These are phyloP conservation scores for Multifurca ochricompacta DNA, from an alignment of 768 basidiomycete genomes.

Conservation along the genomic window DNA sequence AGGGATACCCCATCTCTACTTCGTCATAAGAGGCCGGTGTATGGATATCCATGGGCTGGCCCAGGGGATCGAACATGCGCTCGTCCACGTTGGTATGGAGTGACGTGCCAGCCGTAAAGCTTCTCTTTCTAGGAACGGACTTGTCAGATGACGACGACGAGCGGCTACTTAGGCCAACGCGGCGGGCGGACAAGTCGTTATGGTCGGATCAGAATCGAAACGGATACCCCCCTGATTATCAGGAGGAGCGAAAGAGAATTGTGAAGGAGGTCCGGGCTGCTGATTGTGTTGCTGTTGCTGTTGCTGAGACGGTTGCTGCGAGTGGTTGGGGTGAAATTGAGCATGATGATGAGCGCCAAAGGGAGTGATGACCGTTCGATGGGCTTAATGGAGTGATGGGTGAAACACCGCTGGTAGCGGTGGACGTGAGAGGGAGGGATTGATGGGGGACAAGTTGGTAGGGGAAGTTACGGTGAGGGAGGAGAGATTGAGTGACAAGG, in stretches of 20 bases:
- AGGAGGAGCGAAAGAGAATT: constrained; percentile 46
- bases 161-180: constrained; percentile 34
- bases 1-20: constrained; percentile 39
- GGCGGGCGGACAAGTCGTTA: constrained; percentile 28
- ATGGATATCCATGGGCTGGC: constrained; percentile 29
- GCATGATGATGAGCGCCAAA: constrained; percentile 38
- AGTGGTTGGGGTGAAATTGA: constrained; percentile 27
- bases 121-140: constrained; percentile 58
- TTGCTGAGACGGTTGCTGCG: neutral
- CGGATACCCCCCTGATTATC: constrained; percentile 26
- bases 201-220: constrained; percentile 27
- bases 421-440: constrained; percentile 36
- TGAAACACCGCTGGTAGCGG: constrained; percentile 29
- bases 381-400: constrained; percentile 56
- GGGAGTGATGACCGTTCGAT: constrained; percentile 36
- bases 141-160: constrained; percentile 45
- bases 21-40: constrained; percentile 45
- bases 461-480: constrained; percentile 61
- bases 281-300: constrained; percentile 26
- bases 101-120: constrained; percentile 44
- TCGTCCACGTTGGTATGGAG: constrained; percentile 30
- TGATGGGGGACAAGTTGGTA: constrained; percentile 56
- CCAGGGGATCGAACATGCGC: constrained; percentile 27
- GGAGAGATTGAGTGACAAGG: constrained; percentile 62
- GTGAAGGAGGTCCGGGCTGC: constrained; percentile 21